These are phyloP conservation scores for Calonectria pseudoreteaudii DNA, from an alignment of 2,329 filamentous ascomycete genomes.

Conservation along the genomic window DNA sequence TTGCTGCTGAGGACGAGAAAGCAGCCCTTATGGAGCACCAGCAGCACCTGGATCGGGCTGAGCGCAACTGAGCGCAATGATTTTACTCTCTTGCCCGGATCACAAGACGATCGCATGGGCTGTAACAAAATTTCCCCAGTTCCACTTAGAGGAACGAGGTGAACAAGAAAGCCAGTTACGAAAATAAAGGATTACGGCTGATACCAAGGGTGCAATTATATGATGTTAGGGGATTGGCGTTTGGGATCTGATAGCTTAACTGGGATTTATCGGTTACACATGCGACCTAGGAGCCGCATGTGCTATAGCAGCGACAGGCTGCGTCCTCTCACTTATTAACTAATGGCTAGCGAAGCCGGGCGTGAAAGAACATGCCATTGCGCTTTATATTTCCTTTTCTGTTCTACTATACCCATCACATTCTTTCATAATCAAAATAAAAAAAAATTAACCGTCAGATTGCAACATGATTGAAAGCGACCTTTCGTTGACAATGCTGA, in stretches of 20 bases:
- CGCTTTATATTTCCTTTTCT: constrained; percentile 1
- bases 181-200: constrained; percentile 17
- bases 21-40: constrained; percentile 58
- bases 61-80: constrained; percentile 35
- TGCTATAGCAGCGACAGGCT: constrained; percentile 21
- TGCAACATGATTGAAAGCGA: not conserved
- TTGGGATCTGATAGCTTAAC: not conserved
- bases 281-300: not conserved
- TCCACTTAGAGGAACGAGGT: not conserved
- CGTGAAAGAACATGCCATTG: not conserved
- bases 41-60: constrained; percentile 45
- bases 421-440: constrained; percentile 15
- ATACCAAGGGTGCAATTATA: constrained; percentile 38
- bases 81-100: not conserved
- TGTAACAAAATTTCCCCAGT: not conserved
- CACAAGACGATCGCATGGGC: not conserved
- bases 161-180: constrained; percentile 13
- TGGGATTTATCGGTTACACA: not conserved
- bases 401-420: constrained; percentile 9
- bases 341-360: constrained; percentile 1
- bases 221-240: constrained; percentile 22
- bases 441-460: constrained; percentile 14
- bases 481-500: not conserved
- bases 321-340: constrained; percentile 32
- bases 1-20: constrained; percentile 61